Evolutionary conservation across 2,329 filamentous ascomycete genomes (phyloP), one percentile per base, ranked within the genome.

Genomic region (Colletotrichum siamense): DNA sequence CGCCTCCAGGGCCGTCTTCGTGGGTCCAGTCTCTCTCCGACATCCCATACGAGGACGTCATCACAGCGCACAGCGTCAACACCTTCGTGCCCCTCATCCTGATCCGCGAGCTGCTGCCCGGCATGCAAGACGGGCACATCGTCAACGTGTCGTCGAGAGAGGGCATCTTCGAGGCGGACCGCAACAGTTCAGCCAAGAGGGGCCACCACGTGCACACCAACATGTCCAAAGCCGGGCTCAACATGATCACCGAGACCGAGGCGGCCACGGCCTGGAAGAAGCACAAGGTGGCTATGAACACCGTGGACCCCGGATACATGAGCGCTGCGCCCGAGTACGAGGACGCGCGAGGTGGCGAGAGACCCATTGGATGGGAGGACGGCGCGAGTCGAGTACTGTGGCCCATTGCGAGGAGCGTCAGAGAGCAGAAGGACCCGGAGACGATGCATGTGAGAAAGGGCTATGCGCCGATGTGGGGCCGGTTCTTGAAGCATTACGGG

Each of bases 221-320:
- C 76, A 85, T 85, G 82, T 83, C 83, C 24, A 86, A 86, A 65
- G 84, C 85, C 8, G 84, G 82, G 2, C 81, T 86, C 16, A 85
- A 85, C 78, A 86, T 86, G 84, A 83, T 86, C 61, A 86, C 85
- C 1, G 83, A 86, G 75, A 85, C 84, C 0, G 84, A 86, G 66
- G 82, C 83, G 7, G 75, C 73, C 0, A 52, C 65, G 8, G 79
- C 81, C 3, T 86, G 84, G 85, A 67, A 77, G 24, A 77, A 69
- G 2, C 77, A 79, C 12, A 57, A 78, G 15, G 81, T 85, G 24
- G 83, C 82, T 5, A 85, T 86, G 79, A 86, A 86, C 72, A 83
- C 82, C 1, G 83, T 85, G 9, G 84, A 85, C 68, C 83, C 84
- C 4, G 84, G 83, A 1, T 86, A 84, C 70, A 83, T 86, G 83